phyloP scores from a whole-genome alignment of 2,329 filamentous ascomycete genomes.

The Graphilbum ipis-grandicollis region DNA sequence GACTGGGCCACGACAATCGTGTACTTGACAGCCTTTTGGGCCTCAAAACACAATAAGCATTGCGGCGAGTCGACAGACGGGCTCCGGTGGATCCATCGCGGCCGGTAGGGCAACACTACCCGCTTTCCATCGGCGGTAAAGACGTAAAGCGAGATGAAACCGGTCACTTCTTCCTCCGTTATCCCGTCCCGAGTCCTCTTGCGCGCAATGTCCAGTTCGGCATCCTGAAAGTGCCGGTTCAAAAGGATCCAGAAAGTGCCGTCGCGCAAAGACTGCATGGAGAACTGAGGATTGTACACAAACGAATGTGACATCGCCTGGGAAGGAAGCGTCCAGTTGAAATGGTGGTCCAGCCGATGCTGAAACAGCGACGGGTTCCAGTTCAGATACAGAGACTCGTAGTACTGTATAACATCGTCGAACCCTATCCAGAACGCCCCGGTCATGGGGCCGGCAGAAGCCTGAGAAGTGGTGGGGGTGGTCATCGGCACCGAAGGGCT shows the following conservation, averaged over 20 bases:
- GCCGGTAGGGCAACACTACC: conserved; percentile 51
- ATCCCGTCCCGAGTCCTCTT: conserved; percentile 13
- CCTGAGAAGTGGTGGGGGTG: not conserved
- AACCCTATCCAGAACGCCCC: conserved; percentile 92
- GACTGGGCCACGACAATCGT: conserved; percentile 49
- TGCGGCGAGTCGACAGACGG: conserved; percentile 93
- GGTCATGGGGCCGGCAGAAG: conserved; percentile 20
- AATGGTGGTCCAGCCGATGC: conserved; percentile 75
- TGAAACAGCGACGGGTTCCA: conserved; percentile 84
- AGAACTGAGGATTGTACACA: conserved; percentile 54
- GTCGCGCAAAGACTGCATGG: conserved; percentile 38
- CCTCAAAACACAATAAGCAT: conserved; percentile 62
- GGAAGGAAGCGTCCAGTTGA: conserved; percentile 52
- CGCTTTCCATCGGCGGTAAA: conserved; percentile 51
- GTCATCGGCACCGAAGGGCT: conserved; percentile 4
- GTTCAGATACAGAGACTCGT: conserved; percentile 91
- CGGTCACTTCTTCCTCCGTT: conserved; percentile 16
- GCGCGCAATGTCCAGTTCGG: conserved; percentile 39
- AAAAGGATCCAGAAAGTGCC: conserved; percentile 70
- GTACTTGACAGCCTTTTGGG: conserved; percentile 22
- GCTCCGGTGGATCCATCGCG: conserved; percentile 44
- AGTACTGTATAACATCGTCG: conserved; percentile 76
- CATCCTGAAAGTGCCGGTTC: conserved; percentile 67
- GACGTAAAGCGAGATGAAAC: conserved; percentile 77
- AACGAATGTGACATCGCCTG: conserved; percentile 34